Base-by-base conservation (phyloP, 2,329 filamentous ascomycete genomes). In the Diaporthe ilicicola region DNA sequence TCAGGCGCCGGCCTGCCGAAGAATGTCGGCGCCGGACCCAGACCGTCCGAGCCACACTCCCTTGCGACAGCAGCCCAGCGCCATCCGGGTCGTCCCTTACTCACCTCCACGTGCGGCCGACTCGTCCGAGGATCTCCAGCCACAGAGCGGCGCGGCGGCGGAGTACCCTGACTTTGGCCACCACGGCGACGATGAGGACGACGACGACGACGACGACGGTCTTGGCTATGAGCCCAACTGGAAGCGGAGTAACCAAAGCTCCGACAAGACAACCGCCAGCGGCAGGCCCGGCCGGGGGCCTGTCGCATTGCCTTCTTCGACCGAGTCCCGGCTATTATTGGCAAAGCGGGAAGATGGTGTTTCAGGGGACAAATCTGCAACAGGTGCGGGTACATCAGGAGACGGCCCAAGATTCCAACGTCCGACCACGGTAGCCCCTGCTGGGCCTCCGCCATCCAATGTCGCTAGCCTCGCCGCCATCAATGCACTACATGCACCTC, bases 81-180 rank as follows among this genome's bases (percentile, higher is more conserved):
- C 81, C 71, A 86, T 87, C 75, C 84, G 85, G 62, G 75, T 87
- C 69, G 85, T 87, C 62, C 84, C 84, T 24, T 86, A 86, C 74
- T 83, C 84, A 27, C 85, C 85, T 84, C 9, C 65, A n/a, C 48
- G 39, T n/a, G 65, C 81, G 81, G 61, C 78, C 46, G 42, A 66
- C 4, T 32, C 44, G 4, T 50, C 34, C 3, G 67, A 70, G 55
- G 79, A 80, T 61, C 72, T 72, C 67, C 74, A 77, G 27, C 71
- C 76, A 37, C 76, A 74, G 54, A 70, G 24, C 39, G 50, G 51
- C 74, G 42, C 72, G n/a, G n/a, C 34, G 24, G 66, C 24, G 48
- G 61, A 55, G 15, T 46, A 39, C 17, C 39, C 67, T 37, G 51
- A 61, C 42, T 42, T 48, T 37, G 48, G 54, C 69, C 62, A 27